Conservation (phyloP, 1,139 yeast species). For the Taphrina sp. region DNA sequence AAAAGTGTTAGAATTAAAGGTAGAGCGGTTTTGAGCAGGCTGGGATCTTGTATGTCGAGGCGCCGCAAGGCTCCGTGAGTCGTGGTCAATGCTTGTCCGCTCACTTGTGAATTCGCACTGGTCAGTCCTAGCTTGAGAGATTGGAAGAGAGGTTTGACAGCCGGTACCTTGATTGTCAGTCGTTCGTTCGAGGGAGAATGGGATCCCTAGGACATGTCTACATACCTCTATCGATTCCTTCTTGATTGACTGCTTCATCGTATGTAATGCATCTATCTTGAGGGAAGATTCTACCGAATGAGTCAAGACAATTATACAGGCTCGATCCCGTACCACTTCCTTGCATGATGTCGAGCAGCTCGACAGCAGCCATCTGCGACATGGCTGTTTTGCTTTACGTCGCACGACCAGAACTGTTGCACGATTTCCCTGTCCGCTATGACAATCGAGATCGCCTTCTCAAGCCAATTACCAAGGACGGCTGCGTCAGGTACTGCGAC, state of each 20-base stretch:
- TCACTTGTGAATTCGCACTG: conserved; percentile 19
- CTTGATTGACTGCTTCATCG: conserved; percentile 25
- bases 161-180: too few species aligned
- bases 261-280: conserved; percentile 8
- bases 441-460: too few species aligned
- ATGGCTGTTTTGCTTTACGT: too few species aligned
- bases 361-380: conserved; percentile 26
- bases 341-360: conserved; percentile 24
- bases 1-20: conserved; percentile 58
- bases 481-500: too few species aligned
- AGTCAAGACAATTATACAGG: neutral
- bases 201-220: neutral
- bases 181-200: too few species aligned
- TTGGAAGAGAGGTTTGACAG: conserved; percentile 24
- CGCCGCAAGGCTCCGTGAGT: conserved; percentile 73
- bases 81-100: conserved; percentile 51
- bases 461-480: too few species aligned
- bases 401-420: too few species aligned
- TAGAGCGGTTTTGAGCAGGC: conserved; percentile 53
- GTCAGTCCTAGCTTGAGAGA: conserved; percentile 18
- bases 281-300: neutral
- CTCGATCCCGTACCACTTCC: conserved; percentile 6
- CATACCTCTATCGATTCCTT: conserved; percentile 27
- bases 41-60: conserved; percentile 68
- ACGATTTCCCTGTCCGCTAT: too few species aligned